Evolutionary conservation across 495 filamentous ascomycete species (phyloP).

Genomic region (Endocarpon pusillum): DNA sequence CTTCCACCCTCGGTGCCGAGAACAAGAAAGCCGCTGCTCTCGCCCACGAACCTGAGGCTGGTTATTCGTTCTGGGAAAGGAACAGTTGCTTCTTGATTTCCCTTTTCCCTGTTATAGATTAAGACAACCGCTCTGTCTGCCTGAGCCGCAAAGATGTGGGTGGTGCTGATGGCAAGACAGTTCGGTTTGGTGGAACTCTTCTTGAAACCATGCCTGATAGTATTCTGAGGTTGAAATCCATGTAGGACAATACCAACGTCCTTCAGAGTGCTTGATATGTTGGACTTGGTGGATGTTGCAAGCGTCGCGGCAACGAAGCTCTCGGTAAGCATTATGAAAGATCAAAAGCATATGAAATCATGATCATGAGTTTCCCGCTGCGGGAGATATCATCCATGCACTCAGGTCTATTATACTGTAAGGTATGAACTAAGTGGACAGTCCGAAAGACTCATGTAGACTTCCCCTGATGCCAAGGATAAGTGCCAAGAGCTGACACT

Average conservation of each 20-base stretch:
- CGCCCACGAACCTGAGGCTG: constrained; percentile 47
- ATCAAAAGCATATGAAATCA: too few species aligned
- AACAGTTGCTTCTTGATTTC: constrained; percentile 71
- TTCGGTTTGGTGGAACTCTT: constrained; percentile 70
- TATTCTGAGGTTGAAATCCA: constrained; percentile 56
- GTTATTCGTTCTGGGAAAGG: constrained; percentile 75
- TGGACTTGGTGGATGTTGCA: constrained; percentile 41
- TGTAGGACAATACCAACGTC: constrained; percentile 76
- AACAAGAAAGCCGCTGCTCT: constrained; percentile 42
- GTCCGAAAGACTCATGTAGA: too few species aligned
- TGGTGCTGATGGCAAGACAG: constrained; percentile 62
- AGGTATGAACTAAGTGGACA: too few species aligned
- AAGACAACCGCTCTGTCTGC: constrained; percentile 80
- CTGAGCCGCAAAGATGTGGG: constrained; percentile 83
- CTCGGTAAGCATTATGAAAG: constrained; percentile 74
- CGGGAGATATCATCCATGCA: too few species aligned
- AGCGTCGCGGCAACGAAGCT: constrained; percentile 60
- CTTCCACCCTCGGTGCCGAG: constrained; percentile 80
- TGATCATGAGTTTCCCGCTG: too few species aligned
- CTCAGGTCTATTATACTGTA: too few species aligned
- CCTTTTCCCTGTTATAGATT: constrained; percentile 69
- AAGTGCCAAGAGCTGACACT: too few species aligned
- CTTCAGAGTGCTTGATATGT: constrained; percentile 47
- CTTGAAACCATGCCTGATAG: constrained; percentile 66
- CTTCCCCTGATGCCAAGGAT: too few species aligned